These are phyloP conservation scores for Scleromitrula shiraiana DNA, from an alignment of 2,329 filamentous ascomycete species.

Conservation along the genomic window DNA sequence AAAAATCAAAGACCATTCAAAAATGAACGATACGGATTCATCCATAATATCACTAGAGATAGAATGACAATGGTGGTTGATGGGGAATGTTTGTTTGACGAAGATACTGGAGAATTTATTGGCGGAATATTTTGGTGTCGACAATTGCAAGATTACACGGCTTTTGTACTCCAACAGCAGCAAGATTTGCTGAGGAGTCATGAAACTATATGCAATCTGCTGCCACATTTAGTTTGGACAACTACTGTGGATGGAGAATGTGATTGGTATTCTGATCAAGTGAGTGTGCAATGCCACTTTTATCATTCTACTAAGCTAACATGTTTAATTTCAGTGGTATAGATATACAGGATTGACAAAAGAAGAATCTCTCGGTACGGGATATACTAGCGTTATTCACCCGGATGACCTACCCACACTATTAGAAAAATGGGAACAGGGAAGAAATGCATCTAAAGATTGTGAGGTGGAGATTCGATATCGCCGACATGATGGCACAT, in stretches of 20 bases:
- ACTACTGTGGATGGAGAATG: slow-evolving; percentile 12
- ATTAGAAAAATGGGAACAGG: slow-evolving; percentile 9
- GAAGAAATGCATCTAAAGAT: slow-evolving; percentile 5
- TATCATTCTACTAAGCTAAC: neutral
- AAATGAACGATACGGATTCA: slow-evolving; percentile 16
- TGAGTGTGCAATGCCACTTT: slow-evolving; percentile 11
- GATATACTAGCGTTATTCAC: slow-evolving; percentile 14
- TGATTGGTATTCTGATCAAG: slow-evolving; percentile 21
- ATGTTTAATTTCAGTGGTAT: slow-evolving; percentile 18
- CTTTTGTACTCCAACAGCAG: slow-evolving; percentile 13
- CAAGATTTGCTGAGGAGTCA: slow-evolving; percentile 14
- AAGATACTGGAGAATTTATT: slow-evolving; percentile 18
- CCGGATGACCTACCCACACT: slow-evolving; percentile 15
- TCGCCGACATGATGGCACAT: slow-evolving; percentile 19
- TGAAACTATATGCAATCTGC: slow-evolving; percentile 20
- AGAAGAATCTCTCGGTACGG: slow-evolving; percentile 12
- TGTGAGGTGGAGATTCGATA: slow-evolving; percentile 19
- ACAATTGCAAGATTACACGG: slow-evolving; percentile 16
- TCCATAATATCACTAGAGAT: slow-evolving; percentile 11
- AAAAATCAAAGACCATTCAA: slow-evolving; percentile 8
- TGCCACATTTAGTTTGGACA: slow-evolving; percentile 24
- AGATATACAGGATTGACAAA: slow-evolving; percentile 19
- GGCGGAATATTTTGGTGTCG: slow-evolving; percentile 21
- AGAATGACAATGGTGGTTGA: slow-evolving; percentile 13
- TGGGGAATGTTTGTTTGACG: slow-evolving; percentile 23